Evolutionary conservation across 768 basidiomycete species (phyloP).

Genomic region (Russula vinacea): DNA sequence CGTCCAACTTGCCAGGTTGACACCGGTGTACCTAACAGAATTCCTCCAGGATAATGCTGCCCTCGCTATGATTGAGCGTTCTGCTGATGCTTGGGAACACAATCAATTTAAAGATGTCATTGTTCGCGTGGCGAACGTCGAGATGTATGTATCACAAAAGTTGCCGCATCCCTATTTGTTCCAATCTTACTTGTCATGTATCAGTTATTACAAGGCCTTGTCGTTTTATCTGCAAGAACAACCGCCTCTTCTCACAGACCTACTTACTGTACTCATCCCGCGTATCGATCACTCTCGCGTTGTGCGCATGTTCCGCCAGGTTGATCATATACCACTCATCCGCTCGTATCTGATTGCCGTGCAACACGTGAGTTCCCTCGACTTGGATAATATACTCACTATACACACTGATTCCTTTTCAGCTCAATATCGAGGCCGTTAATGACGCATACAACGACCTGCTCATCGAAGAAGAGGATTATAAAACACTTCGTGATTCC

Average conservation of each 20-base stretch:
- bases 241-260: conserved; percentile 88
- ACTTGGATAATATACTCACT: background rate
- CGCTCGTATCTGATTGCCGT: conserved; percentile 96
- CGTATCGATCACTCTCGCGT: conserved; percentile 95
- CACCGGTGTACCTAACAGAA: background rate
- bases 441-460: conserved; percentile 98
- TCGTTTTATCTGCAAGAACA: conserved; percentile 94
- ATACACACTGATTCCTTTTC: conserved; percentile 14
- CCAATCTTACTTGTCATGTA: conserved; percentile 14
- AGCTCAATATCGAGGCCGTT: conserved; percentile 95
- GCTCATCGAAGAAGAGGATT: conserved; percentile 99
- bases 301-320: conserved; percentile 91
- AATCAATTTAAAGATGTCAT: conserved; percentile 99
- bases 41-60: conserved; percentile 83
- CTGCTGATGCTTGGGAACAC: conserved; percentile 99
- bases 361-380: conserved; percentile 63
- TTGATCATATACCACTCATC: conserved; percentile 93
- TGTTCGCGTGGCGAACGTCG: conserved; percentile 94
- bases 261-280: conserved; percentile 86
- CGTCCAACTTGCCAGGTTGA: conserved; percentile 34
- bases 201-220: conserved; percentile 90
- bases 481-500: conserved; percentile 94
- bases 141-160: conserved; percentile 62
- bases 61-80: conserved; percentile 97
- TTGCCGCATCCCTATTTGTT: background rate